A percentile compares a stretch with the other conserved stretches of the same genome.
phyloP scores from a whole-genome alignment of 306 rosid genomes.

The Cucurbita pepo region DNA sequence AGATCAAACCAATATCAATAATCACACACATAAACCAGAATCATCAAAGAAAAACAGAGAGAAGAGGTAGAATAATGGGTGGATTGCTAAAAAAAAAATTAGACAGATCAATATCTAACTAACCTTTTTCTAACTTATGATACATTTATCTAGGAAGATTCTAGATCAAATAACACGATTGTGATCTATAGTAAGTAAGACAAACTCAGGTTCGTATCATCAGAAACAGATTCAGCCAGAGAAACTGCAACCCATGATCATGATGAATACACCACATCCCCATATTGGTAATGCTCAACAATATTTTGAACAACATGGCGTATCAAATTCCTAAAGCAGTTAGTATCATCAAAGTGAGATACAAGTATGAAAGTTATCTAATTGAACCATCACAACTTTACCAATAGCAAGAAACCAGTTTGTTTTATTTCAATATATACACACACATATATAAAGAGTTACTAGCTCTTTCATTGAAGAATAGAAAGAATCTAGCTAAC shows the following conservation, averaged over 20 bases:
- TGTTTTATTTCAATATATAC: background rate
- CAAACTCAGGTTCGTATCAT: background rate
- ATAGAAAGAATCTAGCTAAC: background rate
- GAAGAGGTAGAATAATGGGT: background rate
- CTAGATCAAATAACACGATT: background rate
- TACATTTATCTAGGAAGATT: background rate
- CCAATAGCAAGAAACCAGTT: background rate
- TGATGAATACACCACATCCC: background rate
- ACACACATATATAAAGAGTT: background rate
- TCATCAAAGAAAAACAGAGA: background rate
- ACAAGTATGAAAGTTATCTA: background rate
- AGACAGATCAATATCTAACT: background rate
- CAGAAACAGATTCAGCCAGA: background rate
- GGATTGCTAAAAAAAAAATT: background rate
- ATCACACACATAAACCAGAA: background rate
- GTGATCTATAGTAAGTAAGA: background rate
- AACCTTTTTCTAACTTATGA: background rate
- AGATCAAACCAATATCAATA: constrained; percentile 15
- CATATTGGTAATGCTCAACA: background rate
- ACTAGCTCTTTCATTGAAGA: background rate
- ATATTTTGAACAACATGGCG: background rate
- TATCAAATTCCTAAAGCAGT: background rate
- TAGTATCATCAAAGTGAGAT: background rate
- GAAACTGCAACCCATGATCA: background rate
- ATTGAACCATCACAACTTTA: background rate